Evolutionary conservation across 1,139 yeast genomes (phyloP).

Genomic region (Hemisphaericaspora xylofermentans): DNA sequence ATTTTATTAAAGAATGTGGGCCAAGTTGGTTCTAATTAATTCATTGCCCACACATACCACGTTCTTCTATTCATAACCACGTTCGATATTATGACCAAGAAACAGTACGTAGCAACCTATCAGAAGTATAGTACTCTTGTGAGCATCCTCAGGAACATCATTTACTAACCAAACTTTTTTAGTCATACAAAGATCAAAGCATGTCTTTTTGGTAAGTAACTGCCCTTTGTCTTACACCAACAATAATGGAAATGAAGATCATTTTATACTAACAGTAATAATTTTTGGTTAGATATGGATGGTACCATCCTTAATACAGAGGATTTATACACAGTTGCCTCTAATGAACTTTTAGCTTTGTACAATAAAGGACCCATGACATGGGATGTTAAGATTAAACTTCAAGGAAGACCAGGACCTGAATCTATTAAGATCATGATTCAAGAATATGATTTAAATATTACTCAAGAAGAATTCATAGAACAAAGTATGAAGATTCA

Average conservation of each 20-base stretch:
- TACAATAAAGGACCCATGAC: slow-evolving; percentile 78
- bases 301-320: slow-evolving; percentile 91
- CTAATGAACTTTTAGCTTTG: slow-evolving; percentile 61
- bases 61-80: neutral
- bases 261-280: slow-evolving; percentile 17
- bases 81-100: slow-evolving; percentile 3
- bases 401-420: slow-evolving; percentile 91
- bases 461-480: slow-evolving; percentile 62
- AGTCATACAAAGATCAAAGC: slow-evolving; percentile 51
- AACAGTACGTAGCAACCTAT: slow-evolving; percentile 6
- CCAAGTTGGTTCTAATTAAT: too few species aligned
- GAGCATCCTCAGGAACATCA: neutral
- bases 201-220: slow-evolving; percentile 73
- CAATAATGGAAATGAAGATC: neutral
- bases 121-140: neutral
- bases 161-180: slow-evolving; percentile 4
- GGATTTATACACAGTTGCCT: slow-evolving; percentile 79
- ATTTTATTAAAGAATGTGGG: too few species aligned
- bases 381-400: slow-evolving; percentile 82
- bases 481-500: slow-evolving; percentile 55
- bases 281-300: slow-evolving; percentile 67
- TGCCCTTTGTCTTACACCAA: neutral
- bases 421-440: slow-evolving; percentile 61
- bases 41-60: too few species aligned
- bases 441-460: slow-evolving; percentile 64